Evolutionary conservation across 768 basidiomycete species (phyloP).

Genomic region (Lentinula aciculospora): DNA sequence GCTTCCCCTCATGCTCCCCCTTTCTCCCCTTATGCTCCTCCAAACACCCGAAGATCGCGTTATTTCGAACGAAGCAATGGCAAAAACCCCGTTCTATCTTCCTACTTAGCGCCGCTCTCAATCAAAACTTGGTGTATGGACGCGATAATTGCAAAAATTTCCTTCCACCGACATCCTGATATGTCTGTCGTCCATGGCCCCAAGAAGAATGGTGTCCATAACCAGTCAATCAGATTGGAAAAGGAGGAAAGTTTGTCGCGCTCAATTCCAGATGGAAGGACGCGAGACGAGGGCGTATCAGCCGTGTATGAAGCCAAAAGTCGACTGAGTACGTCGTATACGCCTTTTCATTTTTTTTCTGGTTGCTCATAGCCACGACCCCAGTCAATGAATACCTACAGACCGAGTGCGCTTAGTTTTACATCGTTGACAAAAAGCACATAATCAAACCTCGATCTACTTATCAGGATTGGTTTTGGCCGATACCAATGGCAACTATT

Average conservation of each 20-base stretch:
- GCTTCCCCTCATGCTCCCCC: background rate
- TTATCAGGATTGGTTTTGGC: constrained; percentile 40
- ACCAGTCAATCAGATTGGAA: background rate
- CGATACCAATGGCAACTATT: constrained; percentile 45
- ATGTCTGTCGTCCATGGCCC: background rate
- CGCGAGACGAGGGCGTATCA: constrained; percentile 17
- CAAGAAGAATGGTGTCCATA: background rate
- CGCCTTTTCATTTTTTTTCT: background rate
- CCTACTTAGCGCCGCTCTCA: background rate
- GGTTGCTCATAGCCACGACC: background rate
- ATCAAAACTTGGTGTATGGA: background rate
- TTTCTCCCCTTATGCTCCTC: background rate
- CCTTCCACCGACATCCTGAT: background rate
- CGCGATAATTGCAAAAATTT: background rate
- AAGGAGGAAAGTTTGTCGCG: background rate
- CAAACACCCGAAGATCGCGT: background rate
- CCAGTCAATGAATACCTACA: constrained; percentile 42
- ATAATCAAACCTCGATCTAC: background rate
- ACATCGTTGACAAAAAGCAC: background rate
- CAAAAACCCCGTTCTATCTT: background rate
- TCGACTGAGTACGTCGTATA: constrained; percentile 18
- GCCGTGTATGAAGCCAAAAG: constrained; percentile 28
- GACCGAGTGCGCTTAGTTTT: constrained; percentile 29
- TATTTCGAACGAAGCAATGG: background rate
- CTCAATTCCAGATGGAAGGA: background rate